Conservation (phyloP, 441 rosid species). For the Arabidopsis hybrid region DNA sequence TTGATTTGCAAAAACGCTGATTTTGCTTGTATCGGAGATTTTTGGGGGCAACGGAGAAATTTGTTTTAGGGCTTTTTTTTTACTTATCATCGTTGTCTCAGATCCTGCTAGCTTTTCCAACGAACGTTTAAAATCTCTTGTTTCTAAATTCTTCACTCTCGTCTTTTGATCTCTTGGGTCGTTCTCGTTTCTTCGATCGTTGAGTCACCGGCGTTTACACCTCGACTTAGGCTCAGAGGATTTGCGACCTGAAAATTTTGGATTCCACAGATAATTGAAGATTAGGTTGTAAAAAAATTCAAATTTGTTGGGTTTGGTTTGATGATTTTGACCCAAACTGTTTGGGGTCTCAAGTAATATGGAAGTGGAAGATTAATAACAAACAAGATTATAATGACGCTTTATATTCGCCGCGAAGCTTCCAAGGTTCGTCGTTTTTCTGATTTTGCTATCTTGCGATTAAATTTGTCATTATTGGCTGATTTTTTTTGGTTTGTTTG, state of each 20-base stretch:
- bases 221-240: slow-evolving; percentile 13
- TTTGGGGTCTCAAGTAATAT: slow-evolving; percentile 59
- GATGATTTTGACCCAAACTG: slow-evolving; percentile 58
- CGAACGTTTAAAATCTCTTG: background rate
- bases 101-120: slow-evolving; percentile 28
- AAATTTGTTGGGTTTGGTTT: slow-evolving; percentile 25
- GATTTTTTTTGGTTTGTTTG: slow-evolving; percentile 24
- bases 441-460: background rate
- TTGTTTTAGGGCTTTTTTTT: slow-evolving; percentile 20
- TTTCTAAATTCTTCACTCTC: slow-evolving; percentile 20
- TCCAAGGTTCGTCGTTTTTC: slow-evolving; percentile 66
- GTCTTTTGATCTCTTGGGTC: slow-evolving; percentile 5
- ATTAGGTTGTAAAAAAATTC: slow-evolving; percentile 16
- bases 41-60: slow-evolving; percentile 3
- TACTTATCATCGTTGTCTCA: slow-evolving; percentile 24
- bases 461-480: slow-evolving; percentile 32
- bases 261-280: background rate
- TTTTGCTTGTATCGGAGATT: slow-evolving; percentile 23
- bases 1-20: slow-evolving; percentile 26
- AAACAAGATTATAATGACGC: slow-evolving; percentile 61
- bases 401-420: slow-evolving; percentile 98
- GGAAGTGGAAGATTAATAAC: slow-evolving; percentile 48
- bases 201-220: slow-evolving; percentile 5
- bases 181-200: slow-evolving; percentile 33
- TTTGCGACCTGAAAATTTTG: background rate